Base-by-base conservation (phyloP, 139 green algal species). In the Tetradesmus obliquus region DNA sequence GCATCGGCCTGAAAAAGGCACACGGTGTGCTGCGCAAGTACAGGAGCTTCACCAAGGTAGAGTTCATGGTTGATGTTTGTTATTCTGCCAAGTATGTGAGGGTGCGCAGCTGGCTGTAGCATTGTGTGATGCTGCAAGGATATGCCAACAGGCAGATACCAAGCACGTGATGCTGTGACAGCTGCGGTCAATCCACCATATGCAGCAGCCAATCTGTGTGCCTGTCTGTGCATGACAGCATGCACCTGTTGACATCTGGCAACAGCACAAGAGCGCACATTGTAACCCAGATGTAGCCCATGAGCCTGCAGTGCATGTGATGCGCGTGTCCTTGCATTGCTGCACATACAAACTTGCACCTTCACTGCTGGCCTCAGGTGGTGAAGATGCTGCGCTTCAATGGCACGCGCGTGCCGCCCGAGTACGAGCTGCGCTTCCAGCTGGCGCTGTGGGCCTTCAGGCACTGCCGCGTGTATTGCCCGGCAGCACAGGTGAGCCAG, bases 1-100 rank as follows among this genome's bases (percentile, higher is more conserved):
- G 95, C 74, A 97, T 99, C 17, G 98, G 98, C 55, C 94, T 99
- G 84, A 99, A 99, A 92, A 99, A 97, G 92, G 98, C 98, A 8
- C 96, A 99, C 88, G 88, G 72, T 15, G 91, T 97, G 80, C 96
- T 99, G 13, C 91, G 92, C 12, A 95, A 96, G 72, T 95, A 95
- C 86, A 94, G 92, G 54, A 91, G 88, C 91, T 98, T 97, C 79
- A 80, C 95, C 10, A 97, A 96, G 96, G 97, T 97, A 62, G 3
- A 58, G n/a, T n/a, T n/a, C n/a, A n/a, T n/a, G n/a, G n/a, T n/a
- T n/a, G n/a, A n/a, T n/a, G 12, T 72, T 72, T 72, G 62, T 2
- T 12, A 12, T 12, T 45, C 32, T 45, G 32, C 32, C 32, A 45
- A 45, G 32, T 45, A 45, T 45, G 32, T 45, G 0, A 45, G 32